phyloP scores from a whole-genome alignment of 106 monocot genomes.

The Narthecium ossifragum region DNA sequence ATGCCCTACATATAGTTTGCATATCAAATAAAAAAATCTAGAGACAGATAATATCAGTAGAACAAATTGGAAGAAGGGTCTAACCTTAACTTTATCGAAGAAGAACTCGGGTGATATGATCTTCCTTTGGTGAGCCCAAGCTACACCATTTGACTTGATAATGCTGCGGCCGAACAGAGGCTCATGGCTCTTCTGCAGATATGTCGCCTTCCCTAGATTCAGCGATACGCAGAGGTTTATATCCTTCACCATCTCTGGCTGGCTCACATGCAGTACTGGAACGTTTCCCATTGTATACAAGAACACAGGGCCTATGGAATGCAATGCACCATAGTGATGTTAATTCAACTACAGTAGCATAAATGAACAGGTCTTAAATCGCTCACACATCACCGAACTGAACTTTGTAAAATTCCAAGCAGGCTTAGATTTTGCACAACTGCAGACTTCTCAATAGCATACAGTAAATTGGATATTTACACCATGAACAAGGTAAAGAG shows the following conservation, averaged over 20 bases:
- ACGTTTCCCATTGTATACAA: constrained; percentile 36
- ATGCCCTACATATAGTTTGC: constrained; percentile 30
- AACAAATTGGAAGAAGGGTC: neutral
- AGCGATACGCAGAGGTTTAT: constrained; percentile 48
- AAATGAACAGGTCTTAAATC: too few species aligned
- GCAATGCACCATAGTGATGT: neutral
- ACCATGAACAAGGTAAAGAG: neutral
- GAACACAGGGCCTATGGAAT: constrained; percentile 41
- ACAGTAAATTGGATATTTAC: neutral
- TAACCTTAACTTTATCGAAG: constrained; percentile 68
- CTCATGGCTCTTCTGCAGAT: constrained; percentile 41
- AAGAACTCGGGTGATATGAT: constrained; percentile 76
- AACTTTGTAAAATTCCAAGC: too few species aligned
- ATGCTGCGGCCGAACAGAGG: constrained; percentile 66
- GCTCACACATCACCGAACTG: too few species aligned
- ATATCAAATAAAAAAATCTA: neutral
- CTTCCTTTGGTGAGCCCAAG: constrained; percentile 70
- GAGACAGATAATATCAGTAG: neutral
- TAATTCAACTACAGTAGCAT: too few species aligned
- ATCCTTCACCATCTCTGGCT: constrained; percentile 54
- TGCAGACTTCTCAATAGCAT: too few species aligned
- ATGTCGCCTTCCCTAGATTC: constrained; percentile 50
- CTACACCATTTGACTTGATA: constrained; percentile 43
- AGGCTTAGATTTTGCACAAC: too few species aligned
- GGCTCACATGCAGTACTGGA: constrained; percentile 45